These are phyloP conservation scores for Trypanosoma platydactyli DNA, from an alignment of 208 protist genomes.

Conservation along the genomic window DNA sequence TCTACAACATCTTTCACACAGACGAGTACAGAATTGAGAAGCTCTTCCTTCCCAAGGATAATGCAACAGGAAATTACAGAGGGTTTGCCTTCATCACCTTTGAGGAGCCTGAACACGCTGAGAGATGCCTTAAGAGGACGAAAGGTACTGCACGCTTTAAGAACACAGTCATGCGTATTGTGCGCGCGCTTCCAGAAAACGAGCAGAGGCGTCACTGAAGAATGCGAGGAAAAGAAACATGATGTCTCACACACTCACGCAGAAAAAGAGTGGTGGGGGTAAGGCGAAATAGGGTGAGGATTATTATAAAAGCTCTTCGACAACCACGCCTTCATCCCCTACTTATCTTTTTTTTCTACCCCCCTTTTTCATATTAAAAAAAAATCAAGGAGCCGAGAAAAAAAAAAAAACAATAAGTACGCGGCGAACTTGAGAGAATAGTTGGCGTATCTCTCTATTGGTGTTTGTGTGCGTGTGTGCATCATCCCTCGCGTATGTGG, in stretches of 20 bases:
- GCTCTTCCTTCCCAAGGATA: slow-evolving; percentile 63
- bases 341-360: slow-evolving; percentile 19
- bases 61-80: slow-evolving; percentile 54
- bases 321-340: neutral
- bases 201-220: slow-evolving; percentile 18
- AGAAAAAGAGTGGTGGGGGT: neutral
- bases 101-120: slow-evolving; percentile 26
- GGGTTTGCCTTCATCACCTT: slow-evolving; percentile 88
- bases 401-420: neutral
- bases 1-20: slow-evolving; percentile 74
- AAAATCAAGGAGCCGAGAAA: slow-evolving; percentile 8
- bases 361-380: neutral
- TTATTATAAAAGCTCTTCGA: neutral
- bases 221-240: neutral
- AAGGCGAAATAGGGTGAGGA: slow-evolving; percentile 1
- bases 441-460: too few species aligned
- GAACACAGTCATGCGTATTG: slow-evolving; percentile 74
- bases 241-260: neutral
- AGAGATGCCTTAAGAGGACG: slow-evolving; percentile 29
- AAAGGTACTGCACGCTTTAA: slow-evolving; percentile 59
- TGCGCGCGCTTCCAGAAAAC: slow-evolving; percentile 35
- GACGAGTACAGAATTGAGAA: slow-evolving; percentile 47
- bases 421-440: neutral
- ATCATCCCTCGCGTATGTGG: too few species aligned
- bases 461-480: too few species aligned